phyloP scores from a whole-genome alignment of 2,329 filamentous ascomycete species.

The Penicillium hordei region DNA sequence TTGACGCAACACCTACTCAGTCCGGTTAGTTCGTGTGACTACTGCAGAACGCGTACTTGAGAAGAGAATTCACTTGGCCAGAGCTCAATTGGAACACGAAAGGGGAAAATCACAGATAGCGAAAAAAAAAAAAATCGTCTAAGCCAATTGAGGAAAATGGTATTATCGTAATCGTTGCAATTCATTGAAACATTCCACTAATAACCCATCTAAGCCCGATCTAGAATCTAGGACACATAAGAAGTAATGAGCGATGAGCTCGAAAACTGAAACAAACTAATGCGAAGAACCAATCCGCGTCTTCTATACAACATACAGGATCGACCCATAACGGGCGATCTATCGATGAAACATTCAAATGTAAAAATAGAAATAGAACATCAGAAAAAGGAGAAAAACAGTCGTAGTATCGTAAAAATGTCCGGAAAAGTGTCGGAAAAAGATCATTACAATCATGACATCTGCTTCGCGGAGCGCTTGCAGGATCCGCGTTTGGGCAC shows the following conservation, averaged over 20 bases:
- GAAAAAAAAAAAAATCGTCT: background rate
- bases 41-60: background rate
- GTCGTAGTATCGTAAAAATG: conserved; percentile 6
- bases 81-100: background rate
- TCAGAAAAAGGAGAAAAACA: background rate
- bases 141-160: background rate
- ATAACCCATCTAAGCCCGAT: conserved; percentile 2
- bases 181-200: conserved; percentile 5
- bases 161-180: conserved; percentile 2
- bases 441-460: background rate
- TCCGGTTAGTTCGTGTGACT: background rate
- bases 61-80: too few relatives aligned
- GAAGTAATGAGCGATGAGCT: background rate
- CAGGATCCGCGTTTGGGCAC: conserved; percentile 42
- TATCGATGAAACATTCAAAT: background rate
- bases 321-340: background rate
- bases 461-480: conserved; percentile 29
- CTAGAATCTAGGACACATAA: conserved; percentile 7
- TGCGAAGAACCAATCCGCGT: background rate
- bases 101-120: background rate
- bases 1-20: background rate
- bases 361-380: background rate
- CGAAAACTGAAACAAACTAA: background rate
- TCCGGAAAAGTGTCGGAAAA: background rate
- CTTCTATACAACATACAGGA: conserved; percentile 5